Conservation (phyloP, 2,329 filamentous ascomycete species). For the Onygenales sp. region DNA sequence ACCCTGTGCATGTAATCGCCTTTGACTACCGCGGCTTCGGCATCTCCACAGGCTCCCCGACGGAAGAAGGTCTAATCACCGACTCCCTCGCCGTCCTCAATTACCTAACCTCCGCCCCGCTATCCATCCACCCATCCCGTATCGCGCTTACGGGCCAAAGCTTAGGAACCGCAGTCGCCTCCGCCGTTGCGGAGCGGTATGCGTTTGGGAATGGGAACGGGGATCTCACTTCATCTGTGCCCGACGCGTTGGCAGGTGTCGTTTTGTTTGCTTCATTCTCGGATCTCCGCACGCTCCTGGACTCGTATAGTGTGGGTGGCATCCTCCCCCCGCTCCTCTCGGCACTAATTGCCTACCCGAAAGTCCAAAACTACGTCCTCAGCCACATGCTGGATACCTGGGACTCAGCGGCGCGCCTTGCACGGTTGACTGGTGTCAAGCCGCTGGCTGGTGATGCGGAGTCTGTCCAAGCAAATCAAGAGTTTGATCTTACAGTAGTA, state of each 20-base stretch:
- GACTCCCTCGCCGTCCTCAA: conserved; percentile 67
- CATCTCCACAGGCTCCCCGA: conserved; percentile 66
- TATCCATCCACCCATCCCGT: conserved; percentile 57
- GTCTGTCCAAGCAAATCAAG: conserved; percentile 44
- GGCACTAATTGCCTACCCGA: conserved; percentile 60
- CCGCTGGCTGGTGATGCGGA: conserved; percentile 30
- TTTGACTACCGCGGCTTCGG: conserved; percentile 90
- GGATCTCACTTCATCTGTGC: conserved; percentile 24
- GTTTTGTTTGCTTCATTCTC: conserved; percentile 74
- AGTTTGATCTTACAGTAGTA: conserved; percentile 59
- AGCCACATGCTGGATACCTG: conserved; percentile 68
- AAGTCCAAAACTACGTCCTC: conserved; percentile 52
- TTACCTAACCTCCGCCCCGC: conserved; percentile 48
- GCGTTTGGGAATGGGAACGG: conserved; percentile 30
- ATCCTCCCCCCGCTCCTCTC: conserved; percentile 64
- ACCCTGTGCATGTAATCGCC: conserved; percentile 64
- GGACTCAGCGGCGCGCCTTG: conserved; percentile 60
- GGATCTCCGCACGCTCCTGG: conserved; percentile 61
- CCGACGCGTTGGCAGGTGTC: conserved; percentile 64
- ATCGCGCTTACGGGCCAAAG: conserved; percentile 82
- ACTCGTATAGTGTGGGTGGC: conserved; percentile 70
- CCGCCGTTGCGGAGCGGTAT: conserved; percentile 64
- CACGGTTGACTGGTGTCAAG: conserved; percentile 26
- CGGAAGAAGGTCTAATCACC: conserved; percentile 69
- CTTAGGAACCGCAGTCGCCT: conserved; percentile 75